Conservation (phyloP, 345 rosid genomes). For the Durio zibethinus region DNA sequence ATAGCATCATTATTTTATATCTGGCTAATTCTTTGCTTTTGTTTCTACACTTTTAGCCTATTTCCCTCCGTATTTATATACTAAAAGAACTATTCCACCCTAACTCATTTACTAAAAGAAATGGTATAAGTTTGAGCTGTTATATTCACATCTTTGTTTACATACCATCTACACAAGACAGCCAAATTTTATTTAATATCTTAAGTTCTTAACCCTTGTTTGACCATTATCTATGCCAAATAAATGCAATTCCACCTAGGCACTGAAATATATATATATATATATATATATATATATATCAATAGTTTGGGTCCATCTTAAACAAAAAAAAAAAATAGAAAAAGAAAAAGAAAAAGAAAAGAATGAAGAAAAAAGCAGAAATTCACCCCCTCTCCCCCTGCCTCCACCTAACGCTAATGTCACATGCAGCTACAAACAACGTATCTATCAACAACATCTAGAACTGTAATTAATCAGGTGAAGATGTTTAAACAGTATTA, state of each 20-base stretch:
- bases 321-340: neutral
- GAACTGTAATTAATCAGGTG: neutral
- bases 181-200: neutral
- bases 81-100: too few relatives aligned
- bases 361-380: neutral
- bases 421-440: neutral
- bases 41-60: neutral
- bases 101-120: too few relatives aligned
- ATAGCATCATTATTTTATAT: neutral
- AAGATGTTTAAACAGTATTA: neutral
- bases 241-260: neutral
- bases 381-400: neutral
- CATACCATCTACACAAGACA: neutral
- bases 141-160: neutral
- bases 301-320: neutral
- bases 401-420: neutral
- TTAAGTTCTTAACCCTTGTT: neutral
- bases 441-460: neutral
- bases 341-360: too few relatives aligned
- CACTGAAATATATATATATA: neutral
- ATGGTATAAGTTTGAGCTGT: neutral
- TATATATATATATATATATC: neutral
- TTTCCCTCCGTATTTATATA: neutral
- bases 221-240: neutral
- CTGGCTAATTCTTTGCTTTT: neutral